Evolutionary conservation across 257 asterid species (phyloP), one percentile per base, ranked within the genome.

Genomic region (Capsicum pubescens): DNA sequence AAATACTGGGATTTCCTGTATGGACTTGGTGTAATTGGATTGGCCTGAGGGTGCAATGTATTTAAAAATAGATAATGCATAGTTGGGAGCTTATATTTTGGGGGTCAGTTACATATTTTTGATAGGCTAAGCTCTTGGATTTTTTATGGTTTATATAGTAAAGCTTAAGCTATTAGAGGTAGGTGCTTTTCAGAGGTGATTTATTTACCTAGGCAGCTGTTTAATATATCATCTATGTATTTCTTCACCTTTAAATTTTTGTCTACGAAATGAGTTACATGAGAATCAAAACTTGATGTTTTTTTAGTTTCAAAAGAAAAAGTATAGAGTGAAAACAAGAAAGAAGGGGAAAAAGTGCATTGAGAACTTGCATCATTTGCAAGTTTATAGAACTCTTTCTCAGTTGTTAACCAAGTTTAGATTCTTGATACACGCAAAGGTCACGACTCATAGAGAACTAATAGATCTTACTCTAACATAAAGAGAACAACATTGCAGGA

Each of bases 1-100:
- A 88, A 85, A 82, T 95, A 93, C 82, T 95, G 97, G 97, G 91
- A 87, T 44, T 91, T 90, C 85, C 96, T 95, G 56, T 4, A 70
- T 76, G 72, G 52, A 50, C 60, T 50, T 19, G 11, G 52, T 42
- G 76, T 15, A 61, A 81, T 44, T 61, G 76, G 61, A 63, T 76
- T 21, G 3, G 61, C 21, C 64, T 15, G 39, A 26, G 48, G 63
- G 48, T 26, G 35, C 56, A 70, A 14, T 68, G 19, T 4, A 74
- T 50, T 52, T 76, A 19, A 76, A 21, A 39, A 39, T 4, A 39
- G 59, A 74, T 74, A 55, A 50, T 48, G 59, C n/a, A 21, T 74
- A 44, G 58, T 71, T n/a, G 1, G 58, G 36, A 35, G 42, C 4
- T 16, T 44, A 42, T 44, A 19, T 42, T 69, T 42, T 19, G 54